phyloP scores from a whole-genome alignment of 257 asterid species.

The Marsdenia floribunda region DNA sequence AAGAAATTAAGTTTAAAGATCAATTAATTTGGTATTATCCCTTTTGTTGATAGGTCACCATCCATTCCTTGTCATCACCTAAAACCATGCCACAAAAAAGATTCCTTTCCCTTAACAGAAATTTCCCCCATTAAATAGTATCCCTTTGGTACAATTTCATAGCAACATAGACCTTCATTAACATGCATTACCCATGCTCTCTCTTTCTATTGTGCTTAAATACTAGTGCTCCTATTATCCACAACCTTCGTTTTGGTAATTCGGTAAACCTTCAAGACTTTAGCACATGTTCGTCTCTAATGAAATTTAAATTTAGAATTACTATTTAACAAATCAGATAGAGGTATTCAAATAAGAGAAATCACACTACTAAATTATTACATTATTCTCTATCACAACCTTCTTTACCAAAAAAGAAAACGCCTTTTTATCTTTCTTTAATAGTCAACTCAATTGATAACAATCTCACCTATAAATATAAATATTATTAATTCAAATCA shows the following conservation, averaged over 20 bases:
- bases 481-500: too few relatives aligned
- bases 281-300: too few relatives aligned
- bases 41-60: slow-evolving; percentile 47
- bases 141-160: slow-evolving; percentile 18
- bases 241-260: too few relatives aligned
- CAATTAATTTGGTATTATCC: slow-evolving; percentile 47
- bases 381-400: slow-evolving; percentile 3
- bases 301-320: too few relatives aligned
- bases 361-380: too few relatives aligned
- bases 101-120: slow-evolving; percentile 25
- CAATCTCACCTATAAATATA: too few relatives aligned
- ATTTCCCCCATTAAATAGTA: slow-evolving; percentile 10
- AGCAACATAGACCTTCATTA: slow-evolving; percentile 11
- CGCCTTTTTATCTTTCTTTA: too few relatives aligned
- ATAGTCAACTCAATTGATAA: too few relatives aligned
- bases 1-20: slow-evolving; percentile 28
- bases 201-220: slow-evolving; percentile 21
- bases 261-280: too few relatives aligned
- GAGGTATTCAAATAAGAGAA: too few relatives aligned
- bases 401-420: slow-evolving; percentile 14
- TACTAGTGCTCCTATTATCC: slow-evolving; percentile 23
- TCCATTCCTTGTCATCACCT: slow-evolving; percentile 42
- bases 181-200: slow-evolving; percentile 24
- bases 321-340: too few relatives aligned
- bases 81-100: slow-evolving; percentile 29